Conservation (phyloP, 2,329 filamentous ascomycete species). For the Phaeomoniella chlamydospora region DNA sequence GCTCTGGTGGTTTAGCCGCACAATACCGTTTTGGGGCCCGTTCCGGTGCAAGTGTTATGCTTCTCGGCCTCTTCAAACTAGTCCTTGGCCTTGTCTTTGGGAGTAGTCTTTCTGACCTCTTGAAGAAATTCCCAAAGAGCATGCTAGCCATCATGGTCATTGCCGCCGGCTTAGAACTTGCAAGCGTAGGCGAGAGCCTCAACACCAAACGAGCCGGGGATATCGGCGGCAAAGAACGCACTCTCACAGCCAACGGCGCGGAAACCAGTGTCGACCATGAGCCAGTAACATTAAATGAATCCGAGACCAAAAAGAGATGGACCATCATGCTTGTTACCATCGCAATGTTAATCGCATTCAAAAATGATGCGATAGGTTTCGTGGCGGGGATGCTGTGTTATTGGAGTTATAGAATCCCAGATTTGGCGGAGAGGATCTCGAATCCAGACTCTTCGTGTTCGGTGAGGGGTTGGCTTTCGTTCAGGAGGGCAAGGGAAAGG, state of each 20-base stretch:
- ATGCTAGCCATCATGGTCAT: constrained; percentile 80
- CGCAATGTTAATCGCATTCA: constrained; percentile 68
- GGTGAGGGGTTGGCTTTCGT: too few species aligned
- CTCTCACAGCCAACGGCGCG: constrained; percentile 10
- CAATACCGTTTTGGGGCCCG: constrained; percentile 86
- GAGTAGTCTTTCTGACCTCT: constrained; percentile 54
- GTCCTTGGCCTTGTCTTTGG: constrained; percentile 62
- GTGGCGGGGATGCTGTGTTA: constrained; percentile 68
- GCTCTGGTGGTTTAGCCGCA: constrained; percentile 76
- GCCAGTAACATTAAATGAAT: constrained; percentile 36
- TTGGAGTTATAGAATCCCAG: constrained; percentile 43
- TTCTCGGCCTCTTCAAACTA: constrained; percentile 64
- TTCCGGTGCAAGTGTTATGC: constrained; percentile 67
- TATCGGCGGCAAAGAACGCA: constrained; percentile 13
- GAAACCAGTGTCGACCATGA: constrained; percentile 31
- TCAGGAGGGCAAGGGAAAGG: too few species aligned
- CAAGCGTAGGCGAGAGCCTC: constrained; percentile 69
- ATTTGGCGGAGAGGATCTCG: too few species aligned
- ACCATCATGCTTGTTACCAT: constrained; percentile 82
- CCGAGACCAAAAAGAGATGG: constrained; percentile 63
- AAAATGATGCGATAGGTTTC: constrained; percentile 82
- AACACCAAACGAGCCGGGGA: constrained; percentile 57
- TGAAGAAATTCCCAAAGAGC: constrained; percentile 59
- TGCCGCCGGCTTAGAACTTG: constrained; percentile 75
- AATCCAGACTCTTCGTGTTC: too few species aligned